These are phyloP conservation scores for Penicillium samsonianum DNA, from an alignment of 495 filamentous ascomycete genomes.

Conservation along the genomic window DNA sequence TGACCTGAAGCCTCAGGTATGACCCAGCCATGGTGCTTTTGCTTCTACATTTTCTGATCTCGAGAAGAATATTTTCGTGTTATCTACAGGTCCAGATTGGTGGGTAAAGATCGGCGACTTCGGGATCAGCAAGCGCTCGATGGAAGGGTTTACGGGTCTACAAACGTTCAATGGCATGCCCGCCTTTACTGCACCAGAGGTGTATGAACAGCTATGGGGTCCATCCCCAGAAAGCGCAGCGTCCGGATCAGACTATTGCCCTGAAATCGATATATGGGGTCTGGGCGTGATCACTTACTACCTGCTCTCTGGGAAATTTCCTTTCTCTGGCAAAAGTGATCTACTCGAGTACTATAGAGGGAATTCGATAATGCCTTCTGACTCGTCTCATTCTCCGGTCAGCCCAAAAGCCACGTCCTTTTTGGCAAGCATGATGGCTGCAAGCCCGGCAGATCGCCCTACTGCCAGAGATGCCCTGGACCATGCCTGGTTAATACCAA, in stretches of 20 bases:
- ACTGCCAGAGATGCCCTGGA: background rate
- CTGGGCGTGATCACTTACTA: background rate
- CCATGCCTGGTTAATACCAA: background rate
- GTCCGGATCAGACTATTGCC: background rate
- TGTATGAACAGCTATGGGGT: constrained; percentile 4
- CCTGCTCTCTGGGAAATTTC: background rate
- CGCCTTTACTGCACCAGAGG: constrained; percentile 44
- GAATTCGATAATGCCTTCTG: background rate
- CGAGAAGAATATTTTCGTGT: constrained; percentile 37
- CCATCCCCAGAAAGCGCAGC: background rate
- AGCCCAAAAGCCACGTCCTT: background rate
- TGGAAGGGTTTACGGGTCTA: constrained; percentile 22
- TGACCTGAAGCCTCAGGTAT: constrained; percentile 31
- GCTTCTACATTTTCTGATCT: background rate
- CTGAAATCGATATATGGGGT: background rate
- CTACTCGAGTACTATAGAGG: background rate
- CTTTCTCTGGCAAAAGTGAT: background rate
- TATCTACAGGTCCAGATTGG: constrained; percentile 26
- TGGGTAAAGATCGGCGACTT: constrained; percentile 57
- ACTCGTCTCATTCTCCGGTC: background rate
- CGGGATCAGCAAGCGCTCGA: constrained; percentile 45
- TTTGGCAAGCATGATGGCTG: background rate
- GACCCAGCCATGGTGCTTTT: background rate
- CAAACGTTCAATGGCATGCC: constrained; percentile 34
- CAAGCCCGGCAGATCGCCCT: background rate